Percentiles rank a stretch among this genome's conserved stretches.
Evolutionary conservation across 306 rosid species (phyloP).

Genomic region (Cucurbita argyrosperma): DNA sequence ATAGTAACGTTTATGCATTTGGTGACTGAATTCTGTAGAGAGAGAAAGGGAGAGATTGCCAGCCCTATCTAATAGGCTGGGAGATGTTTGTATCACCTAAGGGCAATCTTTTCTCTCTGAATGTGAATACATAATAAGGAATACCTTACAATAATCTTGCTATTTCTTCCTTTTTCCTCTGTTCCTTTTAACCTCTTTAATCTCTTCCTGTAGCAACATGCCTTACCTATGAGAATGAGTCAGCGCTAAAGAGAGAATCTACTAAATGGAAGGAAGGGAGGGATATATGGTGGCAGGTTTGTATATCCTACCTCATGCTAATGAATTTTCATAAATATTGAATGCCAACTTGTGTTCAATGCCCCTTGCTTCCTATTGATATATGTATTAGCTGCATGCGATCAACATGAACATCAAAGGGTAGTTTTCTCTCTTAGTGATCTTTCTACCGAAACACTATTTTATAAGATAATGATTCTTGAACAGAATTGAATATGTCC

Average conservation of each 20-base stretch:
- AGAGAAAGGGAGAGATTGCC: not conserved
- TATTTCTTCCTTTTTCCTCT: conserved; percentile 1
- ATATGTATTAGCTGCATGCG: not conserved
- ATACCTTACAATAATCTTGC: not conserved
- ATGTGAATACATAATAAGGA: not conserved
- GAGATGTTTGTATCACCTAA: not conserved
- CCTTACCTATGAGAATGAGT: conserved; percentile 55
- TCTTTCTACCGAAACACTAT: not conserved
- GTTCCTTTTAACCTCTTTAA: conserved; percentile 3
- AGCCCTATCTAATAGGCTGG: not conserved
- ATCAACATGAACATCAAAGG: not conserved
- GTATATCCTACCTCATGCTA: conserved; percentile 8
- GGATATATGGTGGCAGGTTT: conserved; percentile 99
- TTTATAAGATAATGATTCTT: not conserved
- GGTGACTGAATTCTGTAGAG: not conserved
- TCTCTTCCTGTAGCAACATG: conserved; percentile 41
- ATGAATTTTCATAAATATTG: not conserved
- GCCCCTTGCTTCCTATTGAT: not conserved
- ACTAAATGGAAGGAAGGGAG: conserved; percentile 75
- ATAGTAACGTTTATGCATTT: not conserved
- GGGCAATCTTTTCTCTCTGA: not conserved
- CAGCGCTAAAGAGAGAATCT: conserved; percentile 48
- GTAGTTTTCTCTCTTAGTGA: not conserved
- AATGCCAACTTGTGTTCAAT: not conserved
- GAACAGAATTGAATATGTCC: not conserved